Evolutionary conservation across 2,329 filamentous ascomycete genomes (phyloP), one percentile per base, ranked within the genome.

Genomic region (Rhytidhysteron rufulum): DNA sequence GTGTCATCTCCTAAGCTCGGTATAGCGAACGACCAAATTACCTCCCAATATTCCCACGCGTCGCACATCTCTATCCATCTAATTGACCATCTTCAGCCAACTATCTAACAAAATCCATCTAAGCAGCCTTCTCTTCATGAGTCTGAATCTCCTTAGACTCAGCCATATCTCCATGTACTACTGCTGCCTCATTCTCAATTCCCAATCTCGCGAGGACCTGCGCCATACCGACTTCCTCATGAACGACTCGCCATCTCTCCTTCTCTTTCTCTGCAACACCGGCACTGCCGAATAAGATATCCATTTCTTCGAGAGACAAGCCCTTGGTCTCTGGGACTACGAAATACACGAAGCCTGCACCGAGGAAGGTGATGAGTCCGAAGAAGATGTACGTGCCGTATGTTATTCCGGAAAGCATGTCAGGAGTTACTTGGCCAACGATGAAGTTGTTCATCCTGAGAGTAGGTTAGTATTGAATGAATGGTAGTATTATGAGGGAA

Each of bases 381-480:
- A 88, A 88, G 11, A 88, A 66, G 40, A 88, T 79, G 44, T 85
- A 88, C 0, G 85, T 86, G 11, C 84, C 84, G 45, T 85, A 88
- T 0, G 71, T 77, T 39, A 87, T 85, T 10, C 65, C 57, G 2
- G 70, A 68, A 2, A 88, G 67, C 77, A 87, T 82, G 42, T 83
- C 77, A 0, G 83, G 83, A 0, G 83, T 86, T 9, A 85, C 78
- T 53, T 85, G 81, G 0, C 81, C 83, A 18, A 87, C 79, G 39
- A 85, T 72, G 44, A 72, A 76, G 46, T 77, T 75, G 54, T 71
- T 79, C 74, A 69, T 60, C 50, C 49, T 50, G 36, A 13, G 13
- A n/a, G n/a, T n/a, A 40, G 39, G 16, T 8, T 8, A 33, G n/a
- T 8, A 33, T 33, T 7, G 17, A 19, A 9, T 7, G 31, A 8